Evolutionary conservation across 1,284 basidiomycete genomes (phyloP), one percentile per base, ranked within the genome.

Genomic region (Erythrobasidium hasegawianum): DNA sequence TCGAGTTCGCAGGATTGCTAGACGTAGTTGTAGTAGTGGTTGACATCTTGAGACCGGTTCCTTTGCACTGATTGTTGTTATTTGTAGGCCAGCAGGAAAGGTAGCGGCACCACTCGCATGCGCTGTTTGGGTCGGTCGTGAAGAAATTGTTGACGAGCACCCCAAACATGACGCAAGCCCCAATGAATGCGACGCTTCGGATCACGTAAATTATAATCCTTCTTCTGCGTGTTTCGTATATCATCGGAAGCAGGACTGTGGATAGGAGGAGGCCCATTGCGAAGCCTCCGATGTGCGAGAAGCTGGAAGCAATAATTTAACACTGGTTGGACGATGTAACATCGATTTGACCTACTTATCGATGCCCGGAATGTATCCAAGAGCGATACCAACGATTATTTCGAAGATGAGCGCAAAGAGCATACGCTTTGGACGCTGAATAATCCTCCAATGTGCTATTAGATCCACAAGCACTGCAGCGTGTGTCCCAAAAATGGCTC

Each of bases 401-500:
- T 97, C 93, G 54, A 95, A 81, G 5, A 86, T 81, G 82, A 96
- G 87, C 77, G 89, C 86, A 41, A 87, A 80, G 5, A 94, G 81
- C 84, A 86, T 90, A 69, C 85, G 82, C 26, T 82, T 84, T 11
- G 92, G 93, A 66, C 85, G 81, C 72, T 87, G 85, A 57, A 91
- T 86, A 74, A 92, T 88, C 72, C 85, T 83, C 94, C 94, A 97
- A 75, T 98, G 95, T 26, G 93, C 86, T 56, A 90, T 81, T 33
- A 98, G 79, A 75, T 98, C 95, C 1, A 96, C 86, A 83, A 82
- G 72, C 39, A 81, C 77, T 71, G 91, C 89, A 1, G 89, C 91
- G 66, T 94, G 83, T 39, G 89, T 90, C 1, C 92, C 92, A 68
- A 97, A 96, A 62, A 97, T 90, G 0, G 93, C 91, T 8, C 95